These are phyloP conservation scores for Fusarium bactridioides DNA, from an alignment of 2,329 filamentous ascomycete genomes.

Conservation along the genomic window DNA sequence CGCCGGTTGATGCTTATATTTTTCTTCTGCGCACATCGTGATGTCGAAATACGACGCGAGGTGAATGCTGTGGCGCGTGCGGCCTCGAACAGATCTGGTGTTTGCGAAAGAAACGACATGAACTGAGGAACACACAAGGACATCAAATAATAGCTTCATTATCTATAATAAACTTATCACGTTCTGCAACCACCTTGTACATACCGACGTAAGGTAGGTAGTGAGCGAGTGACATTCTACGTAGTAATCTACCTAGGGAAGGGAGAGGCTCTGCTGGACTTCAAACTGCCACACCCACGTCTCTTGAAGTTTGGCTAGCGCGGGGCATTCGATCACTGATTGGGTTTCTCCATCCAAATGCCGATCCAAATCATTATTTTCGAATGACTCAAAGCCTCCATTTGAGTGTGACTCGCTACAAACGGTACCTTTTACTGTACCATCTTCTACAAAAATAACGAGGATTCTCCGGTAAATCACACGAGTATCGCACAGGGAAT, in stretches of 20 bases:
- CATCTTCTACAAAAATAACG: neutral
- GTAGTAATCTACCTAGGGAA: neutral
- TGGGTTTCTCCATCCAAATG: constrained; percentile 34
- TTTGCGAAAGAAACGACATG: neutral
- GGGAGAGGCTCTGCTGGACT: constrained; percentile 23
- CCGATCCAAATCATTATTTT: constrained; percentile 40
- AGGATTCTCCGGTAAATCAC: neutral
- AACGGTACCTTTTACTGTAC: constrained; percentile 9
- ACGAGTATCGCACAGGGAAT: neutral
- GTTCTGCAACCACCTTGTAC: neutral
- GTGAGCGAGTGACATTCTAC: neutral
- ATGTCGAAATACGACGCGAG: neutral
- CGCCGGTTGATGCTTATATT: neutral
- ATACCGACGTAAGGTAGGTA: neutral
- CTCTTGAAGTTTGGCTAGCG: constrained; percentile 39
- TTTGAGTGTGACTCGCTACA: constrained; percentile 14
- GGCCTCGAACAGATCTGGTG: neutral
- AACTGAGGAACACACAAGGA: neutral
- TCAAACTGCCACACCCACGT: constrained; percentile 2
- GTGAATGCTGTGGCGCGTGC: neutral
- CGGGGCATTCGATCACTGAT: constrained; percentile 42
- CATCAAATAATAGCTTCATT: neutral
- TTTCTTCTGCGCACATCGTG: neutral
- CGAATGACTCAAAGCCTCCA: constrained; percentile 47
- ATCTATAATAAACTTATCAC: neutral